Conservation (phyloP, 2,329 filamentous ascomycete genomes). For the Blumeriella jaapii region DNA sequence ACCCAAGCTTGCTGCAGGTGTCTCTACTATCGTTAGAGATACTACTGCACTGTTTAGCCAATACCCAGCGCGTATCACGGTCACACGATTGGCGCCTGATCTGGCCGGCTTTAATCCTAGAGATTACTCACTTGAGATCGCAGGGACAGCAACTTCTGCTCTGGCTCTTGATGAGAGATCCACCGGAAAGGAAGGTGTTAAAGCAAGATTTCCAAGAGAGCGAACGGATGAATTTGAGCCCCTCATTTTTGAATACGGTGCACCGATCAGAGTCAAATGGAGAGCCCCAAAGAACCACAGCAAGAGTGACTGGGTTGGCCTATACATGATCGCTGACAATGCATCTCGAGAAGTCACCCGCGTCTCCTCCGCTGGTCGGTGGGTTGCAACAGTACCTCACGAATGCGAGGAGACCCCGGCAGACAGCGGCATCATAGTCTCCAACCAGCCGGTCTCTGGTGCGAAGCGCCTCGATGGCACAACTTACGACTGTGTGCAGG, state of each 20-base stretch:
- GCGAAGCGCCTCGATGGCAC: constrained; percentile 34
- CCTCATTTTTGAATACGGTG: constrained; percentile 75
- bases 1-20: constrained; percentile 75
- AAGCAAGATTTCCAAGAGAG: constrained; percentile 53
- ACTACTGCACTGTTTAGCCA: constrained; percentile 81
- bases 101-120: constrained; percentile 68
- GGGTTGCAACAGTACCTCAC: constrained; percentile 70
- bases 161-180: constrained; percentile 44
- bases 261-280: constrained; percentile 85
- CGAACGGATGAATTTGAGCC: constrained; percentile 55
- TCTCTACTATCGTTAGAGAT: constrained; percentile 79
- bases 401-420: constrained; percentile 65
- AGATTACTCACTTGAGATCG: constrained; percentile 66
- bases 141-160: constrained; percentile 48
- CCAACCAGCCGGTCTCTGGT: constrained; percentile 46
- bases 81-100: constrained; percentile 69
- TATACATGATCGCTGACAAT: constrained; percentile 95
- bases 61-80: constrained; percentile 74
- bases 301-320: constrained; percentile 87
- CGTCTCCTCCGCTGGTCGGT: constrained; percentile 76
- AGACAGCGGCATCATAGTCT: constrained; percentile 64
- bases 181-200: constrained; percentile 62
- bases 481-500: constrained; percentile 51
- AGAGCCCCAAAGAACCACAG: constrained; percentile 77
- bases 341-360: constrained; percentile 73